phyloP scores from a whole-genome alignment of 1,139 yeast genomes.

The Trichomonascaceae sp. region DNA sequence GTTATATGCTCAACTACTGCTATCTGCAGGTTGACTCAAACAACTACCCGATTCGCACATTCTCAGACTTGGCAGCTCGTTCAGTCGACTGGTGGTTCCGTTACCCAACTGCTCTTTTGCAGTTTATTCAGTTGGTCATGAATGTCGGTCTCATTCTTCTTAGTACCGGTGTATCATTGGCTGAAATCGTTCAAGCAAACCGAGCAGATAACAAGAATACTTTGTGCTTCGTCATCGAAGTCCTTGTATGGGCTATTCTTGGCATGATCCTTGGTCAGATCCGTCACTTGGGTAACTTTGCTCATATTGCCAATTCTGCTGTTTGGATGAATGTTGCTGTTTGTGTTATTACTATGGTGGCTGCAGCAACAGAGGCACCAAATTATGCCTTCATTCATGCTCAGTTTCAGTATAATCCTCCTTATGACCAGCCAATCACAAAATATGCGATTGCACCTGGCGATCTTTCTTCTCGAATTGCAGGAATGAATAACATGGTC shows the following conservation, averaged over 20 bases:
- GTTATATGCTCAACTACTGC: constrained; percentile 31
- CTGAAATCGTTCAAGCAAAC: constrained; percentile 32
- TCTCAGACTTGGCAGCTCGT: constrained; percentile 39
- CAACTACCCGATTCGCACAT: constrained; percentile 39
- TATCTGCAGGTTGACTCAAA: constrained; percentile 36
- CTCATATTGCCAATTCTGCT: constrained; percentile 40
- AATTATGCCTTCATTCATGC: constrained; percentile 31
- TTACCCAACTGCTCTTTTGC: constrained; percentile 33
- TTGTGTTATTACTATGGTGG: constrained; percentile 40
- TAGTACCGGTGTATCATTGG: constrained; percentile 39
- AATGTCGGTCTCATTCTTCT: constrained; percentile 40
- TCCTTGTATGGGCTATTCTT: constrained; percentile 39
- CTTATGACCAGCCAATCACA: constrained; percentile 25
- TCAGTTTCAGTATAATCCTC: constrained; percentile 20
- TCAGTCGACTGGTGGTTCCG: constrained; percentile 33
- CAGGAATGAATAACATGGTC: constrained; percentile 41
- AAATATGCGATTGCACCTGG: constrained; percentile 27
- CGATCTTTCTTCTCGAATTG: constrained; percentile 27
- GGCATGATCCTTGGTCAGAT: constrained; percentile 43
- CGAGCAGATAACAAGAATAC: constrained; percentile 20
- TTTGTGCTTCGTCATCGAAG: constrained; percentile 38
- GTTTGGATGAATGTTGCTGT: constrained; percentile 42
- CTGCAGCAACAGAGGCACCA: constrained; percentile 31
- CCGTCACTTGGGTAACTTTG: constrained; percentile 35
- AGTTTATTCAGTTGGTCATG: constrained; percentile 38